These are phyloP conservation scores for Artemisia tridentata DNA, from an alignment of 129 eudicot genomes.

Conservation along the genomic window DNA sequence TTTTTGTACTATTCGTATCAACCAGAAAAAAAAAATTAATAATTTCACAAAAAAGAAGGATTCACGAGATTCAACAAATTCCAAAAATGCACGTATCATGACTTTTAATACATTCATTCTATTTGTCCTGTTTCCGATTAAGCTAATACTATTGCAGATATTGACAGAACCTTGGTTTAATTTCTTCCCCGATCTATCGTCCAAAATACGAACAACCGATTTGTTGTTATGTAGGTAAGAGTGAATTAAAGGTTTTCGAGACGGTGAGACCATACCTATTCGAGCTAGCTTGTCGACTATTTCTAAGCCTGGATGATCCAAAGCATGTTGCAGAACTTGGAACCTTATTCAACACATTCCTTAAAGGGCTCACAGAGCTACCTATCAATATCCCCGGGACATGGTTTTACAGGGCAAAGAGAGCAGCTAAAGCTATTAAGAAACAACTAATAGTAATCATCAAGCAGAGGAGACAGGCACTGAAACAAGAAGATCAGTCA, in stretches of 20 bases:
- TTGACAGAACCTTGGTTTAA: neutral
- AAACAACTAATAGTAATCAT: constrained; percentile 24
- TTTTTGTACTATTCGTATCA: no score
- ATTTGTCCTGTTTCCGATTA: no score
- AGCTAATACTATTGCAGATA: no score
- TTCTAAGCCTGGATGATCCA: constrained; percentile 40
- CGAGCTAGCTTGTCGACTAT: constrained; percentile 44
- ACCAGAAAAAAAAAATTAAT: no score
- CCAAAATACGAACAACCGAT: neutral
- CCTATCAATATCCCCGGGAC: constrained; percentile 18
- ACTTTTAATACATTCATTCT: no score
- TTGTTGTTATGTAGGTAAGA: constrained; percentile 17
- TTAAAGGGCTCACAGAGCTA: constrained; percentile 33
- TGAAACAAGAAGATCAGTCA: constrained; percentile 19
- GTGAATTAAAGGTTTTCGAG: constrained; percentile 13
- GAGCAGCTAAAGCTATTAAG: constrained; percentile 35
- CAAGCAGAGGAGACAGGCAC: constrained; percentile 28
- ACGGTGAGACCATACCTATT: constrained; percentile 19
- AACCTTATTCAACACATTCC: constrained; percentile 38
- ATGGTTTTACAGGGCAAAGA: constrained; percentile 35
- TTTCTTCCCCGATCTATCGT: neutral
- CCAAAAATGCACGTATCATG: no score
- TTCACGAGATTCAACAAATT: no score
- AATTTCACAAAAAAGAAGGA: no score
- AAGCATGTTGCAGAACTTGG: constrained; percentile 35